Evolutionary conservation across 306 rosid species (phyloP), one percentile per base, ranked within the genome.

Genomic region (Cucumis sativus): DNA sequence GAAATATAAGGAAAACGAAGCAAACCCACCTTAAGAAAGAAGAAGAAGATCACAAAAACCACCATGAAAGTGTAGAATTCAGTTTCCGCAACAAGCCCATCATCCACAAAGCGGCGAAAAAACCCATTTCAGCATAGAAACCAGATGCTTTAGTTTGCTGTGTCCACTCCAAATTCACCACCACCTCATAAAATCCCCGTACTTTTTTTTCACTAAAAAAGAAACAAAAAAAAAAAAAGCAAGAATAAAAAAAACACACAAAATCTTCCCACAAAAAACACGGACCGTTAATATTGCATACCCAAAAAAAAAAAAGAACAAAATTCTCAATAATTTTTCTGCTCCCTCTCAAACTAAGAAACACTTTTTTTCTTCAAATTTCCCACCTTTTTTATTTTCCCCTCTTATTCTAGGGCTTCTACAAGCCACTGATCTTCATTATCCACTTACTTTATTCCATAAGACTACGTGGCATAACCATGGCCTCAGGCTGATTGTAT

Each of bases 181-280:
- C 90, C 81, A 76, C 94, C 95, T 87, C 86, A 88, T 70, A 89
- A 89, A 85, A 87, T 84, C 83, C 79, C 82, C 81, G 10, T 51
- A 76, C 78, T 66, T 82, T 87, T 67, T 82, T 88, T 62, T 70
- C 78, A 35, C 21, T 20, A 11, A 33, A 52, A 55, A 82, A 71
- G 66, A 41, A 57, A 59, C 4, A 23, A 82, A 60, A 61, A 35
- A 57, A 63, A 1, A 20, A 3, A 1, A 47, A 47, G 12, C 17
- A 35, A 63, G 16, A 0, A 63, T 33, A 17, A 61, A 20, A 79
- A 74, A 52, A 69, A 78, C 57, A 80, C 67, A 77, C 78, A 79
- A 79, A 82, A 86, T 85, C 85, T 79, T 56, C 87, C 81, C 80
- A 81, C 80, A 78, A 80, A 39, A 80, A 80, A 37, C 79, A 66